phyloP scores from a whole-genome alignment of 768 basidiomycete species.

The Cystoderma amianthinum region DNA sequence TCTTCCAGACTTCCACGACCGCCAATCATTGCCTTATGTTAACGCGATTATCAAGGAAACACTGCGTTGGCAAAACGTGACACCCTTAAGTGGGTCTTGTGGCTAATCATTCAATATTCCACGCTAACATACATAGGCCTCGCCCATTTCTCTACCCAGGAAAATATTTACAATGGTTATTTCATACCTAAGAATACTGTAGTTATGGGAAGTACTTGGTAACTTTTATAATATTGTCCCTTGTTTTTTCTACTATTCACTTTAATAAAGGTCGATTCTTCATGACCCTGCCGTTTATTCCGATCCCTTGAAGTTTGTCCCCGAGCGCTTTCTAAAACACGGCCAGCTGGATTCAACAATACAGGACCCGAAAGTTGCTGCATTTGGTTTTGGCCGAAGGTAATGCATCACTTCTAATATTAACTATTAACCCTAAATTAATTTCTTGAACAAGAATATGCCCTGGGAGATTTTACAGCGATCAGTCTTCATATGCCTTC shows the following conservation, averaged over 20 bases:
- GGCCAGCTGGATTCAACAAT: slow-evolving; percentile 12
- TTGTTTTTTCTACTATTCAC: too few relatives aligned
- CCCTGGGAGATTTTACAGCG: slow-evolving; percentile 14
- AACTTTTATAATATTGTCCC: too few relatives aligned
- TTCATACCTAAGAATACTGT: slow-evolving; percentile 10
- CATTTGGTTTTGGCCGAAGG: slow-evolving; percentile 18
- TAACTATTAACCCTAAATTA: too few relatives aligned
- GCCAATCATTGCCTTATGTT: slow-evolving; percentile 25
- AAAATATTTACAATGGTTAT: slow-evolving; percentile 9
- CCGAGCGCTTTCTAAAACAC: slow-evolving; percentile 26
- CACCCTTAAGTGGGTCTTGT: slow-evolving; percentile 11
- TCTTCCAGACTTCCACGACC: slow-evolving; percentile 27
- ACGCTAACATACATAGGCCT: slow-evolving; percentile 1
- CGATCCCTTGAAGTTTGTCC: slow-evolving; percentile 24
- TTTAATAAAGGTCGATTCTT: slow-evolving; percentile 19
- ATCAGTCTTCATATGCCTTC: slow-evolving; percentile 15
- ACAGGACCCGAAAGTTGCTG: slow-evolving; percentile 3
- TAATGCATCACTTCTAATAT: too few relatives aligned
- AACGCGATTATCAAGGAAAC: slow-evolving; percentile 25
- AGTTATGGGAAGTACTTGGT: neutral
- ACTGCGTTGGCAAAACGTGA: slow-evolving; percentile 12
- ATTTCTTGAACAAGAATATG: slow-evolving; percentile 9
- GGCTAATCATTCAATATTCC: too few relatives aligned
- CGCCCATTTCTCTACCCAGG: slow-evolving; percentile 7
- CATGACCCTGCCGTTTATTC: slow-evolving; percentile 26